Conservation (phyloP, 345 rosid genomes). For the Conringia planisiliqua region DNA sequence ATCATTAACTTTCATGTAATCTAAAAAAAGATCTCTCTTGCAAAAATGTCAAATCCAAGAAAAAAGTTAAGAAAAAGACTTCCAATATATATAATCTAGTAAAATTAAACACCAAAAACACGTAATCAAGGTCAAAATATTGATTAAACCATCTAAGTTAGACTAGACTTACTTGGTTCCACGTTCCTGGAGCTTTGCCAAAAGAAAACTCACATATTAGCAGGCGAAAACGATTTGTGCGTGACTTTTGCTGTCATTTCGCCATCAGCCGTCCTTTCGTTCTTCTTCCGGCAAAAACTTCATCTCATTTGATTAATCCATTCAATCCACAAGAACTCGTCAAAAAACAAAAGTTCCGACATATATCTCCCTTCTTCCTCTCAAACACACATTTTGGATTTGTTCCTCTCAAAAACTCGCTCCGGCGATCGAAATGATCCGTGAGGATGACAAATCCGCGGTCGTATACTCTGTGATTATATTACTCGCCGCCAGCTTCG, state of each 20-base stretch:
- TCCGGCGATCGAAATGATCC: slow-evolving; percentile 20
- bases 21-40: not conserved
- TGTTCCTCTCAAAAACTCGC: not conserved
- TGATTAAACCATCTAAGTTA: not conserved
- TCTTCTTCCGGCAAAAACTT: slow-evolving; percentile 15
- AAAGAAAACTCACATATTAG: slow-evolving; percentile 1
- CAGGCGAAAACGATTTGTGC: slow-evolving; percentile 20
- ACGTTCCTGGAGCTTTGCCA: slow-evolving; percentile 11
- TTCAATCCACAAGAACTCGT: not conserved
- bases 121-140: not conserved
- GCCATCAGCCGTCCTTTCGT: slow-evolving; percentile 25
- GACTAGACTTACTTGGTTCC: slow-evolving; percentile 19
- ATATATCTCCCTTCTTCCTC: slow-evolving; percentile 4
- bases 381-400: slow-evolving; percentile 7
- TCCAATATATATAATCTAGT: not conserved
- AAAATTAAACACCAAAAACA: not conserved
- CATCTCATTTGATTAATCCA: slow-evolving; percentile 1
- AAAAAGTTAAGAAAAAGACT: not conserved
- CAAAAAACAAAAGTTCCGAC: not conserved
- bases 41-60: not conserved
- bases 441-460: not conserved
- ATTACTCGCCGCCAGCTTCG: not conserved
- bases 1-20: not conserved
- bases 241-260: slow-evolving; percentile 24
- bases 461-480: not conserved